phyloP scores from a whole-genome alignment of 163 green algal genomes.

The Chloroidium sp. region DNA sequence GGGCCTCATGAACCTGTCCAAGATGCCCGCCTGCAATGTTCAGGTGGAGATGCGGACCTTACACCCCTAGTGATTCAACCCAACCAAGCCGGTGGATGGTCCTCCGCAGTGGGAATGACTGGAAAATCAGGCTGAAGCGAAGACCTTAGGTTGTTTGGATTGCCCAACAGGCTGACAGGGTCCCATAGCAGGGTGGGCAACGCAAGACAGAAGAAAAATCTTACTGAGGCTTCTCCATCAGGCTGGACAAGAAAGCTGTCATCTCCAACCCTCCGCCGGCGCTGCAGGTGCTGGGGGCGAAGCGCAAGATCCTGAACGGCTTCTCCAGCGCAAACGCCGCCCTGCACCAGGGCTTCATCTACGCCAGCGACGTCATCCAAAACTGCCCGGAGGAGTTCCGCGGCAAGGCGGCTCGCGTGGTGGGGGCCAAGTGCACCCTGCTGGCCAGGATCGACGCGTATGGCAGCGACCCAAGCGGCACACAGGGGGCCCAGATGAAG shows the following conservation, averaged over 20 bases:
- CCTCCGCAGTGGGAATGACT: too few relatives aligned
- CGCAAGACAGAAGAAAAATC: background rate
- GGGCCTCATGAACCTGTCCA: constrained; percentile 71
- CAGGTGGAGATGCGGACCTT: constrained; percentile 41
- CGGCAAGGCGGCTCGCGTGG: constrained; percentile 61
- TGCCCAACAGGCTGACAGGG: too few relatives aligned
- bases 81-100: too few relatives aligned
- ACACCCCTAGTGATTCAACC: too few relatives aligned
- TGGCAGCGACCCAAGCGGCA: constrained; percentile 40
- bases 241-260: background rate
- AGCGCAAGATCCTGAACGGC: constrained; percentile 75
- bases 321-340: constrained; percentile 60
- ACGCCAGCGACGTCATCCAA: constrained; percentile 60
- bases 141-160: too few relatives aligned
- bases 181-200: too few relatives aligned
- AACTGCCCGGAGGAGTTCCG: constrained; percentile 69
- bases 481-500: constrained; percentile 20
- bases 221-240: too few relatives aligned
- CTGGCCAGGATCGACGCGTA: constrained; percentile 89
- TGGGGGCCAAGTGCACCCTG: constrained; percentile 85
- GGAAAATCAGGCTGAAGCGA: too few relatives aligned
- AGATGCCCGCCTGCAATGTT: constrained; percentile 94
- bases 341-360: constrained; percentile 82
- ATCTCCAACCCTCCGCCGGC: too few relatives aligned
- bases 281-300: constrained; percentile 78